Base-by-base conservation (phyloP, 495 filamentous ascomycete species). In the Aspergillus carlsbadensis region DNA sequence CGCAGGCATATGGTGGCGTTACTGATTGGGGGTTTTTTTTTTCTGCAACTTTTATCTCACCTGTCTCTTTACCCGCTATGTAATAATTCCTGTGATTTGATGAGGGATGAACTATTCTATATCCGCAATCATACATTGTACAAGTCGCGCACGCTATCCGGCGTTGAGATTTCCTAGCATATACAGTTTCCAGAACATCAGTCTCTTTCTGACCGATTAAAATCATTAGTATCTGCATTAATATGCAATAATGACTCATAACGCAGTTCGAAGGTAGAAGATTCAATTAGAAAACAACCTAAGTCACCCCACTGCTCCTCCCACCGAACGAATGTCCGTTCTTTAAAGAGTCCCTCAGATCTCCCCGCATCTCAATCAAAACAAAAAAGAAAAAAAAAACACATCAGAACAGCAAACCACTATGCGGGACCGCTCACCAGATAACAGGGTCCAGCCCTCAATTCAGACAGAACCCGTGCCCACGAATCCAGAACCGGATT, bases 1-100 rank as follows among this genome's bases (percentile, higher is more conserved):
- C 35, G 35, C 44, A 61, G 48, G 62, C 58, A 65, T 65, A 59
- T 57, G 18, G 55, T 26, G 62, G 62, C 62, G 62, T 65, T 54
- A 55, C 47, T 31, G 54, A 37, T 35, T 35, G 52, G 53, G 52
- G 50, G n/a, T n/a, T n/a, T n/a, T n/a, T 56, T 54, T 55, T 53
- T 33, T 46, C 44, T 14, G 10, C 15, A 44, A 39, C 40, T 40
- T 40, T 33, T 44, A 50, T 50, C 52, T 52, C n/a, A 26, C 43
- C 26, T 57, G 47, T 48, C 22, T 52, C 18, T 29, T 40, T 41
- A 33, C 22, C 50, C 24, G 40, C 44, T 36, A 40, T 52, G 31
- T 51, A 43, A 57, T 57, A 10, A 26, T 42, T 43, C 1, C 31
- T 15, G 26, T 53, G 26, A 39, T 47, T 29, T 61, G 40, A 59